Percentiles rank a stretch among this genome's conserved stretches.
phyloP scores from a whole-genome alignment of 208 protist genomes.

The Phytomonas francai region DNA sequence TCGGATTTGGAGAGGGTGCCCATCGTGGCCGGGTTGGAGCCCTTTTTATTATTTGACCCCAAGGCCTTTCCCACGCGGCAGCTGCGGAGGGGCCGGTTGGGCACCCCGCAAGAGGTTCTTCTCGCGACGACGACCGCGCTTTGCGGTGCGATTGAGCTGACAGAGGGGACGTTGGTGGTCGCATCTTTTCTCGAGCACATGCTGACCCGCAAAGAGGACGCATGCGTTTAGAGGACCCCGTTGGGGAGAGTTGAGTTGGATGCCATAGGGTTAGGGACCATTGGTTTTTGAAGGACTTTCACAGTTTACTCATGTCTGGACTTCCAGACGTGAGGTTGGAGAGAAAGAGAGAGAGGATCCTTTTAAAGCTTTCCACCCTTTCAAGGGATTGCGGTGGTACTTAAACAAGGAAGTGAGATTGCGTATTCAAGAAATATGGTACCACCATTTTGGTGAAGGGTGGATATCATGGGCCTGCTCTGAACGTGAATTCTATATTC shows the following conservation, averaged over 20 bases:
- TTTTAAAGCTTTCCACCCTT: not conserved
- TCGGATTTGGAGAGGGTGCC: not conserved
- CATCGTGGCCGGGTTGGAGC: not conserved
- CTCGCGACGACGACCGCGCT: slow-evolving; percentile 31
- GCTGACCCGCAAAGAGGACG: not conserved
- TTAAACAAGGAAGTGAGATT: not conserved
- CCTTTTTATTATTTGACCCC: slow-evolving; percentile 30
- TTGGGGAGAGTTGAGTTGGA: not conserved
- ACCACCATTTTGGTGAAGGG: not conserved
- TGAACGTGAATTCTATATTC: no score
- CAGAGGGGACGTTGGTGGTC: slow-evolving; percentile 12
- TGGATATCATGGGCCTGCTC: no score
- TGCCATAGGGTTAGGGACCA: not conserved
- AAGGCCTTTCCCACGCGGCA: slow-evolving; percentile 4
- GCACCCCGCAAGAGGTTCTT: slow-evolving; percentile 45
- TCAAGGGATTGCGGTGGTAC: not conserved
- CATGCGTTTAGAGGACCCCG: not conserved
- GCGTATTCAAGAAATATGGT: not conserved
- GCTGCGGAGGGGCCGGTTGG: no score
- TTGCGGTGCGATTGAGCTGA: slow-evolving; percentile 38
- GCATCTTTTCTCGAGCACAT: slow-evolving; percentile 10
- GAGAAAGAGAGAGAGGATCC: not conserved
- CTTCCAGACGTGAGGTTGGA: not conserved
- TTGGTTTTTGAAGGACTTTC: not conserved
- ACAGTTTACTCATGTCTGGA: not conserved